Evolutionary conservation across 1,284 basidiomycete species (phyloP), one percentile per base, ranked within the genome.

Genomic region (Malassezia cuniculi): DNA sequence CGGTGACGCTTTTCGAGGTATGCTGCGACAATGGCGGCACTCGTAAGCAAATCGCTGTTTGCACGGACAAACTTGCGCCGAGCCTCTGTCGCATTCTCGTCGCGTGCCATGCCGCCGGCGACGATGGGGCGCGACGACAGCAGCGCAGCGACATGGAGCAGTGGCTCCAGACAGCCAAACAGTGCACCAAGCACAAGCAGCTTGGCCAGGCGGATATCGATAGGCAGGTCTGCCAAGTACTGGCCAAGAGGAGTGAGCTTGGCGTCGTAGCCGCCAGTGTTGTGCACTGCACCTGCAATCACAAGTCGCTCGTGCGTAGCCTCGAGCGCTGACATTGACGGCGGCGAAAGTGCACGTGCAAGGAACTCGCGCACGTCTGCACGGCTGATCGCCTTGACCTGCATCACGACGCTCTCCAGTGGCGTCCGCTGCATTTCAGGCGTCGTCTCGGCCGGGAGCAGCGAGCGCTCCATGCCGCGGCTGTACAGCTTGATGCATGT

Each of bases 361-460:
- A 85, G 66, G 63, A 81, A 81, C 22, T 60, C 56, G 68, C 80
- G 80, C 25, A 86, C 81, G 62, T 90, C 81, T 11, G 79, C 70
- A 57, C 82, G 79, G 41, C 80, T 73, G 70, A 81, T 80, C 5
- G 79, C 78, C 68, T 89, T 93, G 31, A 87, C 81, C 12, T 80
- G 78, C 38, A 94, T 70, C 15, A 80, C 79, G 15, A 93, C 73
- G 29, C 76, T 80, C 63, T 93, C 86, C 22, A 94, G 70, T 3
- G 87, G 85, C 12, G 84, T 81, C n/a, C 87, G 75, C 36, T 81
- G 73, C 42, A 94, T 93, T 69, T 94, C 87, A 2, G 87, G 87
- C 1, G 56, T 50, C 8, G 42, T 28, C 31, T 45, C 34, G 4
- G 42, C 30, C 1, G 16, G 17, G 22, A 39, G 42, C 10, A 29